Conservation (phyloP, 2,329 filamentous ascomycete species). For the Phoma sp. region DNA sequence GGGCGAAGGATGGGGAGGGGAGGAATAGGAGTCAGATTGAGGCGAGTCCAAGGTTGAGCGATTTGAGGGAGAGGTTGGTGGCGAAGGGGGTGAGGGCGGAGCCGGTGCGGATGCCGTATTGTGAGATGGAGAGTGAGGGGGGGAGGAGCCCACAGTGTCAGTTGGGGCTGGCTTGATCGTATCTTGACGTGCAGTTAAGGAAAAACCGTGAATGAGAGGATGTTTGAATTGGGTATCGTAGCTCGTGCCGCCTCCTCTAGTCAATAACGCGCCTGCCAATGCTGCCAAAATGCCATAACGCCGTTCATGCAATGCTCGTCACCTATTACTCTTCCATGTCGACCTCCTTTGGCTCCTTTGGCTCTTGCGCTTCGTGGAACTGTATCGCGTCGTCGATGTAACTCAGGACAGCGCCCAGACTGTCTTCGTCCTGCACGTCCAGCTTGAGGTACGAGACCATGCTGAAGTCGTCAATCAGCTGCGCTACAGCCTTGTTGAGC, state of each 20-base stretch:
- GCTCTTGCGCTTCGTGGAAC: slow-evolving; percentile 92
- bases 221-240: slow-evolving; percentile 16
- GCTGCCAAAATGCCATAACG: slow-evolving; percentile 14
- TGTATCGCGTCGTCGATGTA: slow-evolving; percentile 96
- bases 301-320: slow-evolving; percentile 13
- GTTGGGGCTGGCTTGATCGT: slow-evolving; percentile 8
- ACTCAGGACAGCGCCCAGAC: slow-evolving; percentile 81
- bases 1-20: slow-evolving; percentile 69
- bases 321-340: slow-evolving; percentile 16
- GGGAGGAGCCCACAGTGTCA: slow-evolving; percentile 31
- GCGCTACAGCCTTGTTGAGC: slow-evolving; percentile 86
- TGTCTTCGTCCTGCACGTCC: slow-evolving; percentile 90
- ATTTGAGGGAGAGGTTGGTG: slow-evolving; percentile 79
- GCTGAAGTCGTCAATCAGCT: slow-evolving; percentile 94
- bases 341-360: slow-evolving; percentile 73
- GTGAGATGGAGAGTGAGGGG: slow-evolving; percentile 65
- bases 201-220: no score
- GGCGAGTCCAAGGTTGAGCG: slow-evolving; percentile 72
- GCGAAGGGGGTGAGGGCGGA: slow-evolving; percentile 69
- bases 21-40: slow-evolving; percentile 75
- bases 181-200: no score
- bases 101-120: slow-evolving; percentile 76
- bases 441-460: slow-evolving; percentile 96
- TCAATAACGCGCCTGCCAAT: slow-evolving; percentile 13
- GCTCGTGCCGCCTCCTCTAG: not conserved